Conservation (phyloP, 2,329 filamentous ascomycete genomes). For the Gnomoniopsis smithogilvyi region DNA sequence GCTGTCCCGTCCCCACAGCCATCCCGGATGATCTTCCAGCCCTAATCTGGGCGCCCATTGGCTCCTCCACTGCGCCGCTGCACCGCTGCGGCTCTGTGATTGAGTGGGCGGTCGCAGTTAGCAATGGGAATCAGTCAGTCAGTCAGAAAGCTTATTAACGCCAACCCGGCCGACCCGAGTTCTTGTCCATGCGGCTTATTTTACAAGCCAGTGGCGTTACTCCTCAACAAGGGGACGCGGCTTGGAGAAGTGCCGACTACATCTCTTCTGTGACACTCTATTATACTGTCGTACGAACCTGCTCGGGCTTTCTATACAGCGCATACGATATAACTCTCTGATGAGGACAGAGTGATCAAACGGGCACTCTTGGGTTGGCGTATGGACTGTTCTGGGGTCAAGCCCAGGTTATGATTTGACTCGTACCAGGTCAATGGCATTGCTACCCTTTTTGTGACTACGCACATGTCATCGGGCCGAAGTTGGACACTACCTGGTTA, state of each 20-base stretch:
- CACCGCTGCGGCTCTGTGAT: background rate
- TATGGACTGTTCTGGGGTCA: no score
- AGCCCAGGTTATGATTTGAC: background rate
- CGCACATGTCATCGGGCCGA: background rate
- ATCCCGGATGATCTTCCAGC: background rate
- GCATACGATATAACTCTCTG: no score
- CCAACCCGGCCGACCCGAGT: background rate
- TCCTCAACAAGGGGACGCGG: background rate
- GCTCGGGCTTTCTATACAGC: no score
- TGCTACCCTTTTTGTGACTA: background rate
- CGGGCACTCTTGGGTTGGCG: no score
- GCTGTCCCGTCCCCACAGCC: background rate
- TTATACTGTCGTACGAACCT: background rate
- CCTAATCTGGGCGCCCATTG: background rate
- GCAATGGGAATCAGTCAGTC: conserved; percentile 10
- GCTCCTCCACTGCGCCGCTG: background rate
- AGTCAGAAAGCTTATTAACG: background rate
- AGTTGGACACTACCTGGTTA: background rate
- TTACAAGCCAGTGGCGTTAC: background rate
- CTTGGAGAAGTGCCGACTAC: background rate
- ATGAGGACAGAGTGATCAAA: no score
- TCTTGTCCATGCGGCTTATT: background rate
- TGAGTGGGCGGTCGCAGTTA: background rate
- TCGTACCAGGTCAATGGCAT: background rate
- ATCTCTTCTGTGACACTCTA: background rate